Evolutionary conservation across 2,329 filamentous ascomycete species (phyloP), one percentile per base, ranked within the genome.

Genomic region (Colletotrichum agaves): DNA sequence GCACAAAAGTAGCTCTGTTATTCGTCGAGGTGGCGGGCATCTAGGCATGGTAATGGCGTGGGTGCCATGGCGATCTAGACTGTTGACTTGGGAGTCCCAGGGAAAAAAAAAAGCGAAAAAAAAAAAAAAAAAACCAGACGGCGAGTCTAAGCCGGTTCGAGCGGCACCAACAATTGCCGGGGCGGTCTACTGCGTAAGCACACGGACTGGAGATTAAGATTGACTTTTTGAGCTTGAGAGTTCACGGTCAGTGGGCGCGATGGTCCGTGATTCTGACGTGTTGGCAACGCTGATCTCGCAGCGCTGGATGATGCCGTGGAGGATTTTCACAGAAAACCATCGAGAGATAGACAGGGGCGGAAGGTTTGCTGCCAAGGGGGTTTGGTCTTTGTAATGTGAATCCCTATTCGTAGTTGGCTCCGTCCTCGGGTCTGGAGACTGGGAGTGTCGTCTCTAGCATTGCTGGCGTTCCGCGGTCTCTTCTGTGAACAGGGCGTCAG

Each of bases 261-360:
- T 67, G 64, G 52, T 19, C 52, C 37, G 64, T 67, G 50, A 39
- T 58, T 53, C 64, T 67, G 60, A 67, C 53, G 61, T 67, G 53
- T 64, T 67, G 65, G 55, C 61, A 67, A 49, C 47, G 64, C 46
- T 67, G 64, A 64, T 67, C 64, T 67, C 46, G 61, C 61, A 47
- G 59, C 53, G 61, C 61, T 49, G 53, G 64, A 64, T 39, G 64
- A 55, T 35, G 53, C 31, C 64, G 60, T 52, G 44, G 60, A 63
- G 64, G 50, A 61, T 63, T 67, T 67, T 67, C 27, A 35, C 60
- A 46, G 27, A 27, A 46, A 50, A 10, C 27, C 37, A 58, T 47
- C 21, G 27, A 47, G 50, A 35, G 60, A 52, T 39, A 11, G 58
- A 43, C 46, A 61, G 46, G 58, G 58, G 31, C 56, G 19, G 41